Evolutionary conservation across 2,329 filamentous ascomycete species (phyloP).

Genomic region (Emergomyces orientalis): DNA sequence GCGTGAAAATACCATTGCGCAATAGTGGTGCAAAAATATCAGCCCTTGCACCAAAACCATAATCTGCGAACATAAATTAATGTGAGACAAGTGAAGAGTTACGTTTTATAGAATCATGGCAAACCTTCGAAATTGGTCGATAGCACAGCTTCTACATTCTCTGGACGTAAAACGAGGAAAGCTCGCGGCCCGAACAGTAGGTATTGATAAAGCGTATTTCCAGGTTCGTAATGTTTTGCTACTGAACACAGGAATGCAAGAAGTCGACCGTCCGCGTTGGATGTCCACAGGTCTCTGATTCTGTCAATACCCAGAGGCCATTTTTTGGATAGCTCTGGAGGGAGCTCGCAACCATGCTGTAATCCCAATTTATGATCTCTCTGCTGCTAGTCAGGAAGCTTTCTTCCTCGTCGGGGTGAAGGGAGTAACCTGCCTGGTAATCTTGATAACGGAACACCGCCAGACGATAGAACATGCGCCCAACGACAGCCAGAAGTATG

Average conservation of each 20-base stretch:
- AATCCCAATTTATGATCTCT: slow-evolving; percentile 2
- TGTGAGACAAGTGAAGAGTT: not conserved
- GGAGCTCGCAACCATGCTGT: slow-evolving; percentile 21
- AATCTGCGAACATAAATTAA: slow-evolving; percentile 1
- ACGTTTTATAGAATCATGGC: not conserved
- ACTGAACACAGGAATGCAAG: slow-evolving; percentile 14
- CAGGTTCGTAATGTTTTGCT: slow-evolving; percentile 18
- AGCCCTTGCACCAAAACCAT: slow-evolving; percentile 7
- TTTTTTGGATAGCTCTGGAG: slow-evolving; percentile 25
- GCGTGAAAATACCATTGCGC: slow-evolving; percentile 17
- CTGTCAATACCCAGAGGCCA: slow-evolving; percentile 29
- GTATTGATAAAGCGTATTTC: slow-evolving; percentile 19
- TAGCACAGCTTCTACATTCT: slow-evolving; percentile 15
- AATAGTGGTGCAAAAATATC: slow-evolving; percentile 11
- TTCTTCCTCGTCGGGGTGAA: not conserved
- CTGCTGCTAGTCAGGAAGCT: not conserved
- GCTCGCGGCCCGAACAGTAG: slow-evolving; percentile 13
- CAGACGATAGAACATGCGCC: not conserved
- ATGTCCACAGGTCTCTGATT: slow-evolving; percentile 14
- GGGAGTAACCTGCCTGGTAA: not conserved
- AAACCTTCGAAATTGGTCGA: slow-evolving; percentile 13
- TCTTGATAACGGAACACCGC: not conserved
- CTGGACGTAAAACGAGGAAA: slow-evolving; percentile 13
- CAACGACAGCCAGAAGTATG: not conserved
- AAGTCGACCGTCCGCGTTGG: slow-evolving; percentile 14